Conservation (phyloP, 371 early-diverging fungal species). For the Apophysomyces trapeziformis region DNA sequence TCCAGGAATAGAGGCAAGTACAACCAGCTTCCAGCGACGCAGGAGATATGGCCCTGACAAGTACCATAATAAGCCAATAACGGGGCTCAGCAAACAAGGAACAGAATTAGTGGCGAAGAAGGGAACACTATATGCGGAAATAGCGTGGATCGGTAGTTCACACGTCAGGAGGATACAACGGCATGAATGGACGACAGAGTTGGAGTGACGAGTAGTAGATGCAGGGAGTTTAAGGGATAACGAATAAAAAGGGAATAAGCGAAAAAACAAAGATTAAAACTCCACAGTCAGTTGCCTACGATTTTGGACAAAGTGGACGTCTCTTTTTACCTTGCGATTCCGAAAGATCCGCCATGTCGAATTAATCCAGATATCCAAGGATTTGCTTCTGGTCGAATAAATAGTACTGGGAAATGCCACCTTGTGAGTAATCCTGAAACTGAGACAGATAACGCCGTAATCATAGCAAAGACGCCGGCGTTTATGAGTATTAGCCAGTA, state of each 20-base stretch:
- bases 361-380: background rate
- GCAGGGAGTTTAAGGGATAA: no score
- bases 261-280: no score
- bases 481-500: background rate
- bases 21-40: conserved; percentile 22
- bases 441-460: background rate
- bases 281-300: no score
- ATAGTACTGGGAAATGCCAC: background rate
- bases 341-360: background rate
- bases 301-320: background rate
- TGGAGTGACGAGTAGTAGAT: no score
- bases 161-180: no score
- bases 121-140: background rate
- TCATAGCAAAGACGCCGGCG: background rate
- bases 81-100: conserved; percentile 12
- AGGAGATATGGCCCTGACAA: conserved; percentile 46
- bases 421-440: background rate
- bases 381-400: background rate
- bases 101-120: background rate
- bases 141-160: no score
- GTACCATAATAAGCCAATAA: conserved; percentile 27
- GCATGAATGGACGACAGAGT: no score
- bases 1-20: conserved; percentile 22
- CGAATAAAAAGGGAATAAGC: no score
- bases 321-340: background rate